A percentile compares a stretch with the other conserved stretches of the same genome.
Evolutionary conservation across 495 filamentous ascomycete genomes (phyloP).

Genomic region (Neurospora tetrasperma): DNA sequence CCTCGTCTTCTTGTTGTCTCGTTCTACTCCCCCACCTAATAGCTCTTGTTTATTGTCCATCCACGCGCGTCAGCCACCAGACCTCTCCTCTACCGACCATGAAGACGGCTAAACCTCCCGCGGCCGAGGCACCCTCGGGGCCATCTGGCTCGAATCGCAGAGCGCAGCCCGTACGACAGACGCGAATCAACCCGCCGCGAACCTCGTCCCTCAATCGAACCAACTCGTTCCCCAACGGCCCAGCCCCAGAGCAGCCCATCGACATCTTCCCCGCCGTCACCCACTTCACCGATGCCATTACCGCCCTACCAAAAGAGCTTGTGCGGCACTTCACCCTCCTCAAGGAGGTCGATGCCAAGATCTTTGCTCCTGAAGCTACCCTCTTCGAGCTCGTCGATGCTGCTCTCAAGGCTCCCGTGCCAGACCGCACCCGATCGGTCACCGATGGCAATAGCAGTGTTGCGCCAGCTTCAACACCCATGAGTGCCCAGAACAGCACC

Average conservation of each 20-base stretch:
- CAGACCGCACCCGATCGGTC: conserved; percentile 27
- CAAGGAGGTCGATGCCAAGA: conserved; percentile 96
- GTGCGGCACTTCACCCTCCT: conserved; percentile 88
- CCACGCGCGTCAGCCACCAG: not conserved
- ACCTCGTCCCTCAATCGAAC: conserved; percentile 34
- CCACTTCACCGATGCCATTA: conserved; percentile 87
- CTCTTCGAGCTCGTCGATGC: conserved; percentile 59
- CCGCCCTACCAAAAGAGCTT: conserved; percentile 86
- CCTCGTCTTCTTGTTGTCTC: not conserved
- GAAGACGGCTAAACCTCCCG: conserved; percentile 42
- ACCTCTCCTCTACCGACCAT: conserved; percentile 18
- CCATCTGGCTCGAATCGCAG: conserved; percentile 39
- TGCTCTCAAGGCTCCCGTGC: conserved; percentile 50
- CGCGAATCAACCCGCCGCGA: conserved; percentile 44
- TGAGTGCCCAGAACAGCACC: conserved; percentile 35
- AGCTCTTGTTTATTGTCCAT: not conserved
- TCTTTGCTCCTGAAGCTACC: conserved; percentile 61
- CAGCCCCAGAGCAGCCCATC: conserved; percentile 38
- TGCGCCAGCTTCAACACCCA: conserved; percentile 29
- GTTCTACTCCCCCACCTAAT: not conserved
- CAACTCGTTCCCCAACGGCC: conserved; percentile 32
- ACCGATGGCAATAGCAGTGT: conserved; percentile 35
- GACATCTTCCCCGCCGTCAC: conserved; percentile 85
- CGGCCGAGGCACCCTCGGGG: conserved; percentile 21
- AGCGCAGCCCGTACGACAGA: conserved; percentile 50